A percentile compares a stretch with the other conserved stretches of the same genome.
These are phyloP conservation scores for Leccinum fibrillosum DNA, from an alignment of 768 basidiomycete species.

Conservation along the genomic window DNA sequence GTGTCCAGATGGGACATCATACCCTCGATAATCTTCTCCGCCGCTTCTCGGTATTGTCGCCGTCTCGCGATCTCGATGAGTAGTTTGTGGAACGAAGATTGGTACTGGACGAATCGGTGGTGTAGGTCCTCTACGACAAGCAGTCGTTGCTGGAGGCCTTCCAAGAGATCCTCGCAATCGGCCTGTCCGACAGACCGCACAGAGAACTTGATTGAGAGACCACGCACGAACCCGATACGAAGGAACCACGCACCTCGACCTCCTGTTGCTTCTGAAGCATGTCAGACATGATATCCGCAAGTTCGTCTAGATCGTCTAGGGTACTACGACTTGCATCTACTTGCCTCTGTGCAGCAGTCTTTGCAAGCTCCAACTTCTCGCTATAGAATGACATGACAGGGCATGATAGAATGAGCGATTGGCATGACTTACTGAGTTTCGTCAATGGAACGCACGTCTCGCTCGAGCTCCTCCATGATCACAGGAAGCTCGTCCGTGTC, in stretches of 20 bases:
- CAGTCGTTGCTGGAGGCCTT: slow-evolving; percentile 57
- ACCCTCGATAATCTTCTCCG: slow-evolving; percentile 59
- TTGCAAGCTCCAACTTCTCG: slow-evolving; percentile 45
- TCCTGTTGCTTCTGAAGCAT: slow-evolving; percentile 69
- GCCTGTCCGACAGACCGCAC: slow-evolving; percentile 29
- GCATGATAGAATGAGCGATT: not conserved
- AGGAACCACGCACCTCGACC: slow-evolving; percentile 52
- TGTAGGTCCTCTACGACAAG: slow-evolving; percentile 59
- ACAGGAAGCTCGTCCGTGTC: slow-evolving; percentile 76
- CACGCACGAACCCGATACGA: not conserved
- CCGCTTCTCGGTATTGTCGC: slow-evolving; percentile 60
- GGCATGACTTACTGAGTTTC: slow-evolving; percentile 50
- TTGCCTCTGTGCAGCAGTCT: slow-evolving; percentile 42
- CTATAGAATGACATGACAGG: slow-evolving; percentile 34
- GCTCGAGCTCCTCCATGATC: slow-evolving; percentile 72
- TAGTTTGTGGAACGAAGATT: slow-evolving; percentile 69
- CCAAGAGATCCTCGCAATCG: slow-evolving; percentile 52
- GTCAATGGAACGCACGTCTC: slow-evolving; percentile 50
- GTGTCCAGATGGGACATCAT: slow-evolving; percentile 64
- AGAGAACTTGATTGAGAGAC: not conserved
- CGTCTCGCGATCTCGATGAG: slow-evolving; percentile 72
- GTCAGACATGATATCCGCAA: slow-evolving; percentile 76
- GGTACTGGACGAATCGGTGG: slow-evolving; percentile 64
- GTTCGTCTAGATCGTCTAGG: slow-evolving; percentile 67
- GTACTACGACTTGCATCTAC: slow-evolving; percentile 47